Evolutionary conservation across 2,329 filamentous ascomycete genomes (phyloP).

Genomic region (Karstenula rhodostoma): DNA sequence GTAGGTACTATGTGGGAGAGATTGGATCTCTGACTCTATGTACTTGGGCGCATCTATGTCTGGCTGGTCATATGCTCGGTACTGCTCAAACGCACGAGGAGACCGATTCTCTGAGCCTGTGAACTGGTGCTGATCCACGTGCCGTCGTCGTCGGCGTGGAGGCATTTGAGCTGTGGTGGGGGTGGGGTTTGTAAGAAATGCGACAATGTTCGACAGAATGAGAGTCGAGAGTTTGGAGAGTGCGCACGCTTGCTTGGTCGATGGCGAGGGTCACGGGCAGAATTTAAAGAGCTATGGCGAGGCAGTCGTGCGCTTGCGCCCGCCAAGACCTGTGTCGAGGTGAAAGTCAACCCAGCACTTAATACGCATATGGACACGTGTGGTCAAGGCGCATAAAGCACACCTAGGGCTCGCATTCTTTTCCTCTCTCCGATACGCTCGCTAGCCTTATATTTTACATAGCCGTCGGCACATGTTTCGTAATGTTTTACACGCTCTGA

Average conservation of each 20-base stretch:
- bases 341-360: background rate
- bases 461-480: background rate
- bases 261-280: too few species aligned
- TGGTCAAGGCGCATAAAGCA: background rate
- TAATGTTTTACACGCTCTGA: constrained; percentile 4
- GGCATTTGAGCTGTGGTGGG: background rate
- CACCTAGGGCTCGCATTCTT: background rate
- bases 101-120: background rate
- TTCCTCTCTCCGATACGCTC: background rate
- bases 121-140: background rate
- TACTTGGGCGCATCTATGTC: background rate
- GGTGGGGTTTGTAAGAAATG: background rate
- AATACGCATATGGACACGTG: background rate
- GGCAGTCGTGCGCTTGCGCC: too few species aligned
- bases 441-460: constrained; percentile 1
- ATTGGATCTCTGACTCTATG: background rate
- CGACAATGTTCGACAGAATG: background rate
- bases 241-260: too few species aligned
- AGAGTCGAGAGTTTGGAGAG: background rate
- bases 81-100: background rate
- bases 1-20: background rate
- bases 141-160: background rate
- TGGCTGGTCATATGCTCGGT: too few species aligned
- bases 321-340: background rate
- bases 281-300: too few species aligned